Percentiles rank a stretch among this genome's conserved stretches.
These are phyloP conservation scores for Podila epicladia DNA, from an alignment of 192 early-diverging fungal species.

Conservation along the genomic window DNA sequence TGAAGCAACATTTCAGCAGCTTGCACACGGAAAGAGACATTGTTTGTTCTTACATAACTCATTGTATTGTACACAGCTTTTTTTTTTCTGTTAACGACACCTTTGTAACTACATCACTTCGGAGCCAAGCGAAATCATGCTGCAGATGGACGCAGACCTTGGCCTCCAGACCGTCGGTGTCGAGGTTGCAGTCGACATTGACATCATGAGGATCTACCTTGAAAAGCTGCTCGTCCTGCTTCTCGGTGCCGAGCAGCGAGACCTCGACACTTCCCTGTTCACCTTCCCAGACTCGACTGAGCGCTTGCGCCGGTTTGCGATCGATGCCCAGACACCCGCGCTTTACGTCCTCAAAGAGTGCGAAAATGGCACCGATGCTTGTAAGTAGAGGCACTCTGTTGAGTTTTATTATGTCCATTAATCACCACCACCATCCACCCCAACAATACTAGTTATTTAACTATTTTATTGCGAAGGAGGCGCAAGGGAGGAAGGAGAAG, in stretches of 20 bases:
- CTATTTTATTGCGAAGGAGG: too few species aligned
- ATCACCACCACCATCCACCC: too few species aligned
- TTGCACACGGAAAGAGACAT: not conserved
- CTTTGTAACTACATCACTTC: not conserved
- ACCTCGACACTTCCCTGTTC: conserved; percentile 69
- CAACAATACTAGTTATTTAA: too few species aligned
- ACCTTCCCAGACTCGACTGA: conserved; percentile 74
- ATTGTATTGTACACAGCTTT: not conserved
- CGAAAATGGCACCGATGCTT: conserved; percentile 56
- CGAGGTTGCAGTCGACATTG: conserved; percentile 39
- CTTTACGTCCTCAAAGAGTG: conserved; percentile 85
- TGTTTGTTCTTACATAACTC: not conserved
- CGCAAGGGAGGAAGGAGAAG: too few species aligned
- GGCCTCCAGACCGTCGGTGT: conserved; percentile 37
- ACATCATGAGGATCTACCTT: conserved; percentile 61
- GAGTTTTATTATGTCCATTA: too few species aligned
- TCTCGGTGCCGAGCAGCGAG: conserved; percentile 71
- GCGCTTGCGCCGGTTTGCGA: conserved; percentile 79
- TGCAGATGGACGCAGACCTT: conserved; percentile 46
- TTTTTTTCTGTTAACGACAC: conserved; percentile 1
- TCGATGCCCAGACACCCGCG: conserved; percentile 74
- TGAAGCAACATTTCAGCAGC: not conserved
- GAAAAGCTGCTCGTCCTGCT: conserved; percentile 77
- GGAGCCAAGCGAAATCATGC: conserved; percentile 13
- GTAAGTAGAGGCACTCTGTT: conserved; percentile 13